Base-by-base conservation (phyloP, 768 basidiomycete genomes). In the Cystobasidium onofrii region DNA sequence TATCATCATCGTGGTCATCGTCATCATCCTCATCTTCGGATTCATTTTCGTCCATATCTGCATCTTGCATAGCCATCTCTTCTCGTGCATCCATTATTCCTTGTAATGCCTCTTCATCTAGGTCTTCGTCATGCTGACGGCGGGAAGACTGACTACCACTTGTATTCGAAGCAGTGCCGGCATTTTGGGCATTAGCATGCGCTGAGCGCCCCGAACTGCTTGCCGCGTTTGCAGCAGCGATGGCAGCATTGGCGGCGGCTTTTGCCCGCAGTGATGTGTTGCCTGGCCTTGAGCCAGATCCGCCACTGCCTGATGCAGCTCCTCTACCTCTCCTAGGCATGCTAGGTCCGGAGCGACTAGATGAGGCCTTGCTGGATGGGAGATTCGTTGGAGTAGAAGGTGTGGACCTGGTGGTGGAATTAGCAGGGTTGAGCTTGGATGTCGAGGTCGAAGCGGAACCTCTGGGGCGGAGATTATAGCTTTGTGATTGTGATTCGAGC, bases 301-400 rank as follows among this genome's bases (percentile, higher is more conserved):
- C 57, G 25, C 57, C 27, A 60, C 33, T 60, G 57, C 29, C 25
- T 12, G 57, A 34, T 60, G 69, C 62, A 44, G 73, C 74, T 25
- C 74, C 73, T 25, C 57, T 75, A n/a, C 77, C 75, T 33, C 74
- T 75, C 50, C 76, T 75, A 13, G 77, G 76, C 77, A 78, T 78
- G 10, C 23, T 50, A 43, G 33, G 36, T 36, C n/a, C 17, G n/a
- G 69, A 46, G 55, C 52, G 13, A 60, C 20, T 3, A 3, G 65
- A 67, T 43, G 7, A 29, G 1, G 44, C 18, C 13, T 17, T 50
- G 9, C 20, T 50, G 9, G 46, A 50, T 50, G 46, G 46, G n/a
- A 20, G 9, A n/a, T 3, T 50, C 46, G 46, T 50, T 3, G 4
- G 12, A 6, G 31, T 2, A 4, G 57, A 29, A 55, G 7, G 36